Evolutionary conservation across 2,329 filamentous ascomycete species (phyloP).

Genomic region (Tolypocladium cylindrosporum): DNA sequence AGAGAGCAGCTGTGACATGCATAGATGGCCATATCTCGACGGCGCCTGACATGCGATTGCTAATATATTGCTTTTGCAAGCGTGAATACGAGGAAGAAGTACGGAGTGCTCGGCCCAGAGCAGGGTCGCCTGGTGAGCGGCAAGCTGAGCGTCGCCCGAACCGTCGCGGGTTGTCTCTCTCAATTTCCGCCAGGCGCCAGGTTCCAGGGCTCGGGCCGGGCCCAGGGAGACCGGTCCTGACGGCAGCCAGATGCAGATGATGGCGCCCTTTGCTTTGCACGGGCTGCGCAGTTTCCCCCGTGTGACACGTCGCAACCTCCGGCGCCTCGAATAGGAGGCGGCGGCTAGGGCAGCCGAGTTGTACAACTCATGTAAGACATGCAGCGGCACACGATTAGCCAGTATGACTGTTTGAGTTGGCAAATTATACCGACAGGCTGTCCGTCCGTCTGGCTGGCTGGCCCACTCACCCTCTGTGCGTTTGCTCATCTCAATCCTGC

Average conservation of each 20-base stretch:
- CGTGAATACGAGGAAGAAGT: background rate
- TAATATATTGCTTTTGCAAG: background rate
- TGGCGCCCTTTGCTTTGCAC: background rate
- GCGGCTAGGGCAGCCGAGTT: background rate
- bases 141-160: background rate
- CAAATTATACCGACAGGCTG: too few species aligned
- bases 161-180: background rate
- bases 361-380: background rate
- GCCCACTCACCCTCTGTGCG: background rate
- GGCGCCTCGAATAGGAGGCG: background rate
- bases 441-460: background rate
- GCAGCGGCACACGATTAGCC: background rate
- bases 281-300: background rate
- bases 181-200: background rate
- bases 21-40: background rate
- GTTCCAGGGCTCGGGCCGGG: background rate
- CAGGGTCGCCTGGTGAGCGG: background rate
- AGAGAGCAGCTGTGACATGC: background rate
- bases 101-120: background rate
- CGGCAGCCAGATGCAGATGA: background rate
- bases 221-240: background rate
- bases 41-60: background rate
- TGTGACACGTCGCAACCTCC: background rate
- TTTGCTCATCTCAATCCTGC: background rate
- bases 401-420: background rate